Percentiles rank a stretch among this genome's conserved stretches.
Evolutionary conservation across 192 early-diverging fungal genomes (phyloP).

Genomic region (Spizellomyces punctatus): DNA sequence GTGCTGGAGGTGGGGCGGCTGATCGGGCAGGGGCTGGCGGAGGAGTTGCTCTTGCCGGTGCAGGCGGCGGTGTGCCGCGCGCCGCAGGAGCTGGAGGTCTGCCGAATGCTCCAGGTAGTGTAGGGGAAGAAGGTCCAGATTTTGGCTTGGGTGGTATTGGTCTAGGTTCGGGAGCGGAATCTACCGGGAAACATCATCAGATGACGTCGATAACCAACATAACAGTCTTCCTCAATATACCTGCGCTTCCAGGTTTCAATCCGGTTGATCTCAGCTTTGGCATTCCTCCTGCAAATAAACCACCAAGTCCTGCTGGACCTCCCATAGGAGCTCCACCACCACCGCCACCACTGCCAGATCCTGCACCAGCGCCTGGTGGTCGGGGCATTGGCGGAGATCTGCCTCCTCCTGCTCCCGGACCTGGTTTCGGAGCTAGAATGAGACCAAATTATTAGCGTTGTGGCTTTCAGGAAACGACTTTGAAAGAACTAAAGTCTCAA

Average conservation of each 20-base stretch:
- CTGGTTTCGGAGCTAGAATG: background rate
- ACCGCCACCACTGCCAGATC: conserved; percentile 30
- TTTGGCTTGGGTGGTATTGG: conserved; percentile 24
- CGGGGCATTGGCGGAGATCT: conserved; percentile 33
- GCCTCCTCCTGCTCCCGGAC: conserved; percentile 8
- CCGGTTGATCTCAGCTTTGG: conserved; percentile 54
- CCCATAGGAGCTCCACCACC: conserved; percentile 16
- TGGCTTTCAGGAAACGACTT: background rate
- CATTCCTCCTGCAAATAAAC: conserved; percentile 63
- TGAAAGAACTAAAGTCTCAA: too few species aligned
- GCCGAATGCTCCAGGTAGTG: conserved; percentile 16
- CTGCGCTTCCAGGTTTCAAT: background rate
- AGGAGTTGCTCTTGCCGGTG: conserved; percentile 14
- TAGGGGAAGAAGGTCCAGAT: conserved; percentile 10
- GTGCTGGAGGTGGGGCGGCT: conserved; percentile 16
- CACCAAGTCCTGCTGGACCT: conserved; percentile 49
- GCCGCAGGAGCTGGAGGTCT: conserved; percentile 8
- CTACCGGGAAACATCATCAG: background rate
- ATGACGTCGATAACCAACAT: too few species aligned
- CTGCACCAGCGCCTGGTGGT: conserved; percentile 24
- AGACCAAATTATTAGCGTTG: background rate
- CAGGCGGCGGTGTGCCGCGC: conserved; percentile 8
- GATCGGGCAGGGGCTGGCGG: conserved; percentile 21
- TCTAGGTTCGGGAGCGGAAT: background rate
- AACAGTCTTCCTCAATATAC: background rate